These are phyloP conservation scores for Pisolithus marmoratus DNA, from an alignment of 768 basidiomycete species.

Conservation along the genomic window DNA sequence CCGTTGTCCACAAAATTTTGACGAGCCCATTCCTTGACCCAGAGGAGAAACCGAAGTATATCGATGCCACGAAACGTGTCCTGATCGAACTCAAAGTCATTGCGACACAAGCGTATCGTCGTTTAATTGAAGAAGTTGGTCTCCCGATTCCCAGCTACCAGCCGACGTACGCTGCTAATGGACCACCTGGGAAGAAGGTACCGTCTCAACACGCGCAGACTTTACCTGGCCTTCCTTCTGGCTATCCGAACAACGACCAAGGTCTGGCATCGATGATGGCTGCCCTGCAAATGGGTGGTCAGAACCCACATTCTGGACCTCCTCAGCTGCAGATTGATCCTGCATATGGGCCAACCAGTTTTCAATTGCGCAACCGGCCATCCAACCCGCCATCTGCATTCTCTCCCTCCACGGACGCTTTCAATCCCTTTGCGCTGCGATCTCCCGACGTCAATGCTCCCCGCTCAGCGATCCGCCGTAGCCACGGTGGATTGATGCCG, in stretches of 20 bases:
- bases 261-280: constrained; percentile 92
- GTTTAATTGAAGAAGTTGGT: constrained; percentile 92
- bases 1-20: constrained; percentile 88
- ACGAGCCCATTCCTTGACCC: constrained; percentile 82
- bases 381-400: constrained; percentile 41
- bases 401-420: constrained; percentile 49
- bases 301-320: constrained; percentile 76
- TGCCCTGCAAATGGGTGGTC: constrained; percentile 84
- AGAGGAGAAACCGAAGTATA: constrained; percentile 56
- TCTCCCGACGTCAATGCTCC: constrained; percentile 50
- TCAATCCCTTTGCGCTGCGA: constrained; percentile 52
- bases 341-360: constrained; percentile 40
- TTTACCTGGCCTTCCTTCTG: constrained; percentile 71
- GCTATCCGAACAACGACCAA: constrained; percentile 79
- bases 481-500: constrained; percentile 31
- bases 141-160: constrained; percentile 85
- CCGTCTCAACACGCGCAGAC: constrained; percentile 50
- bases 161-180: constrained; percentile 63
- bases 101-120: constrained; percentile 90
- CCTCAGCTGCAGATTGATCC: constrained; percentile 71
- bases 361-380: constrained; percentile 41
- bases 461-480: constrained; percentile 42
- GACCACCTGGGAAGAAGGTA: constrained; percentile 55
- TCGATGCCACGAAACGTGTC: constrained; percentile 87
- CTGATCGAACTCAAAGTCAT: constrained; percentile 89